These are phyloP conservation scores for Ceratobasidium sp. DNA, from an alignment of 1,284 basidiomycete species.

Conservation along the genomic window DNA sequence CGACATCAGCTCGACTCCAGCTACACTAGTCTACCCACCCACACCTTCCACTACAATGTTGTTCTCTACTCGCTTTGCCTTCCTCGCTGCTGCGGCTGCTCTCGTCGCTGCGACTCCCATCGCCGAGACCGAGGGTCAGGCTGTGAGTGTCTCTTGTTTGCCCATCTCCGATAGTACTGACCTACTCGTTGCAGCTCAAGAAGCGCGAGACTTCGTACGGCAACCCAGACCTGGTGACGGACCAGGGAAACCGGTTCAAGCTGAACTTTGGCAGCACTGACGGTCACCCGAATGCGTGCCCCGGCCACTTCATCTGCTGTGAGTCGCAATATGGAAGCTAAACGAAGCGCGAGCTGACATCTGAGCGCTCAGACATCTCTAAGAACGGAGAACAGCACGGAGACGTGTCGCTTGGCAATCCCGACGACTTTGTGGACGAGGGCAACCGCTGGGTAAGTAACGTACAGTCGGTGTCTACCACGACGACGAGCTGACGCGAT, in stretches of 20 bases:
- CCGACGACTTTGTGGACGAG: constrained; percentile 27
- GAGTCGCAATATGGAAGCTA: neutral
- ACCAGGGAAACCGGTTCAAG: constrained; percentile 33
- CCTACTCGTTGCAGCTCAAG: neutral
- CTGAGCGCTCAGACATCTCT: constrained; percentile 9
- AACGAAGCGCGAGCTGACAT: neutral
- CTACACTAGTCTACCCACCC: neutral
- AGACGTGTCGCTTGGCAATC: constrained; percentile 28
- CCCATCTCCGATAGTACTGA: neutral
- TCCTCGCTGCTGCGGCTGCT: constrained; percentile 10
- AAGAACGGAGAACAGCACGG: constrained; percentile 10
- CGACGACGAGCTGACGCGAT: neutral
- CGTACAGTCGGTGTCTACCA: neutral
- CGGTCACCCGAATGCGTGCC: constrained; percentile 29
- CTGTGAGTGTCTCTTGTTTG: neutral
- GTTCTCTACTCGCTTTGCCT: constrained; percentile 3
- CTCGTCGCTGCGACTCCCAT: constrained; percentile 12
- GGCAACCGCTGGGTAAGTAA: constrained; percentile 32
- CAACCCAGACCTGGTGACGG: constrained; percentile 30
- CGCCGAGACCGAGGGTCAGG: constrained; percentile 11
- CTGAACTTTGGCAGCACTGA: constrained; percentile 34
- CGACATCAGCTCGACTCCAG: neutral
- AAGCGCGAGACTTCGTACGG: constrained; percentile 27
- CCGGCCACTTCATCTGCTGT: constrained; percentile 35
- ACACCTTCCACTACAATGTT: neutral